A percentile compares a stretch with the other conserved stretches of the same genome.
These are phyloP conservation scores for Glonium stellatum DNA, from an alignment of 495 filamentous ascomycete species.

Conservation along the genomic window DNA sequence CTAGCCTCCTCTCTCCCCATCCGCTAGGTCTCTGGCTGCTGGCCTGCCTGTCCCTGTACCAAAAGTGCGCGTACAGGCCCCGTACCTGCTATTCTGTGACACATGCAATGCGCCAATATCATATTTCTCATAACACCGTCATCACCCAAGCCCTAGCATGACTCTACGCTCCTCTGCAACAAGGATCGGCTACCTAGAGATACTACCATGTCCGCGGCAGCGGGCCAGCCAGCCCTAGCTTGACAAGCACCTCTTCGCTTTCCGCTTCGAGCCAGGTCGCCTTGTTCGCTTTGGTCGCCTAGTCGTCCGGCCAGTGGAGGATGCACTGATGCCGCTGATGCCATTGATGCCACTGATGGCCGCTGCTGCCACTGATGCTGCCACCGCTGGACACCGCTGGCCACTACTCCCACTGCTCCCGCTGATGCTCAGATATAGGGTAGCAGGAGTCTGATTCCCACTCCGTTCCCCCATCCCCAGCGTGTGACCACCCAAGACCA, in stretches of 20 bases:
- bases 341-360: too few species aligned
- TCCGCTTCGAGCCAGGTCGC: background rate
- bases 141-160: conserved; percentile 1
- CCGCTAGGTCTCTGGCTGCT: too few species aligned
- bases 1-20: too few species aligned
- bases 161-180: conserved; percentile 16
- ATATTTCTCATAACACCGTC: background rate
- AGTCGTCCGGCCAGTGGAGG: background rate
- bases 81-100: background rate
- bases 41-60: background rate
- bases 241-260: conserved; percentile 10
- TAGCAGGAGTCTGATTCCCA: conserved; percentile 12
- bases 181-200: conserved; percentile 21
- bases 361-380: too few species aligned
- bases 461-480: conserved; percentile 2
- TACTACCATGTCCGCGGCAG: conserved; percentile 29
- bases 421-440: conserved; percentile 4
- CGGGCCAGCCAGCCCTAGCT: conserved; percentile 24
- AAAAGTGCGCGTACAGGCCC: background rate
- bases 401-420: too few species aligned
- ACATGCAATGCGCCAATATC: background rate
- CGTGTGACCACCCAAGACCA: conserved; percentile 21
- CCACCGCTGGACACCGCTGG: too few species aligned
- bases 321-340: too few species aligned
- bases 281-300: background rate